These are phyloP conservation scores for Ceratonia siliqua DNA, from an alignment of 306 rosid species.

Conservation along the genomic window DNA sequence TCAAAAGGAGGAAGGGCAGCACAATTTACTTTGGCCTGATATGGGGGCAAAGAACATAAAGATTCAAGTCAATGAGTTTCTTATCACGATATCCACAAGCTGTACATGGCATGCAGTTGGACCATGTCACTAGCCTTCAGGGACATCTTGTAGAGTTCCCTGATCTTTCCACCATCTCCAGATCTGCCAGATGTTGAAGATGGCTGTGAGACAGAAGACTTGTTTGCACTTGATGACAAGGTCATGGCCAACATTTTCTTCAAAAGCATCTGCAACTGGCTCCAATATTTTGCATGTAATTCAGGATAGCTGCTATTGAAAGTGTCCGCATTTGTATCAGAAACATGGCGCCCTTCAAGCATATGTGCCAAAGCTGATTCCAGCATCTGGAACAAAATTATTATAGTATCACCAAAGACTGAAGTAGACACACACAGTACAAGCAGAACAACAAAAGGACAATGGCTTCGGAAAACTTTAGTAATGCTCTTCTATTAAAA, in stretches of 20 bases:
- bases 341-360: conserved; percentile 83
- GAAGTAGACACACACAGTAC: neutral
- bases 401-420: neutral
- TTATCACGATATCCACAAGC: conserved; percentile 61
- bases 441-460: neutral
- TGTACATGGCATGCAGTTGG: conserved; percentile 65
- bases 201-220: conserved; percentile 45
- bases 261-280: conserved; percentile 77
- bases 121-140: conserved; percentile 57
- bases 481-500: neutral
- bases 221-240: conserved; percentile 55
- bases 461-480: neutral
- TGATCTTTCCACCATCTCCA: conserved; percentile 71
- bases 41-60: neutral
- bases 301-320: conserved; percentile 49
- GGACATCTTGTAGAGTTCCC: conserved; percentile 82
- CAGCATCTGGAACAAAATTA: conserved; percentile 60
- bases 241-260: conserved; percentile 73
- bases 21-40: neutral
- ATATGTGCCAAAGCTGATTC: conserved; percentile 75
- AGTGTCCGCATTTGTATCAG: conserved; percentile 49
- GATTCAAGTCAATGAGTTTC: conserved; percentile 1
- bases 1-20: conserved; percentile 7
- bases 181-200: conserved; percentile 46
- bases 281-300: conserved; percentile 75